phyloP scores from a whole-genome alignment of 192 early-diverging fungal genomes.

The Gaertneriomyces semiglobifer region DNA sequence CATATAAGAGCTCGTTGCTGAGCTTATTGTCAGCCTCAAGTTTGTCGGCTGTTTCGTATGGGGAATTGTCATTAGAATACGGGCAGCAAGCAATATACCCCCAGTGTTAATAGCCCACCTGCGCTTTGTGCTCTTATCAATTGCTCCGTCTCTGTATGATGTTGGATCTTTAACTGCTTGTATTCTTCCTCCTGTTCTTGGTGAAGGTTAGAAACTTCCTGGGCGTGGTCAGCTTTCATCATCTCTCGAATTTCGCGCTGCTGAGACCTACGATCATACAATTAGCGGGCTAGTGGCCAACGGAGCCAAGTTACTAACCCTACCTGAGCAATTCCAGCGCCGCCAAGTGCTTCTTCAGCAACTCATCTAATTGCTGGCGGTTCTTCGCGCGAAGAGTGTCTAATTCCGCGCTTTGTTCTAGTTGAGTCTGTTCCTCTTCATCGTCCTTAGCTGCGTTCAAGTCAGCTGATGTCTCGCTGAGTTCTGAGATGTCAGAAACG shows the following conservation, averaged over 20 bases:
- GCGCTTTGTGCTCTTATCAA: conserved; percentile 38
- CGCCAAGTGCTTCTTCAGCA: conserved; percentile 14
- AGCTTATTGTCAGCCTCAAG: conserved; percentile 45
- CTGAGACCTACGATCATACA: conserved; percentile 4
- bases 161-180: conserved; percentile 38
- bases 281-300: no score
- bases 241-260: conserved; percentile 28
- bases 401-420: conserved; percentile 12
- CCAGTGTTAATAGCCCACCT: no score
- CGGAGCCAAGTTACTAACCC: no score
- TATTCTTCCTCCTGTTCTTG: conserved; percentile 32
- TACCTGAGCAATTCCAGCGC: conserved; percentile 13
- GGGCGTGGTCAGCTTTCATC: conserved; percentile 18
- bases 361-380: conserved; percentile 1
- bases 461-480: conserved; percentile 28
- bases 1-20: conserved; percentile 42
- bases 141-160: conserved; percentile 42
- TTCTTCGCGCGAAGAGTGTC: conserved; percentile 15
- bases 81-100: no score
- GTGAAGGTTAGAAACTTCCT: conserved; percentile 8
- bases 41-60: conserved; percentile 10
- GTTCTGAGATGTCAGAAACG: conserved; percentile 12
- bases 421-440: neutral
- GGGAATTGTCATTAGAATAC: no score
- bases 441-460: conserved; percentile 20